A percentile compares a stretch with the other conserved stretches of the same genome.
Evolutionary conservation across 2,329 filamentous ascomycete genomes (phyloP).

Genomic region (Gaeumannomyces tritici): DNA sequence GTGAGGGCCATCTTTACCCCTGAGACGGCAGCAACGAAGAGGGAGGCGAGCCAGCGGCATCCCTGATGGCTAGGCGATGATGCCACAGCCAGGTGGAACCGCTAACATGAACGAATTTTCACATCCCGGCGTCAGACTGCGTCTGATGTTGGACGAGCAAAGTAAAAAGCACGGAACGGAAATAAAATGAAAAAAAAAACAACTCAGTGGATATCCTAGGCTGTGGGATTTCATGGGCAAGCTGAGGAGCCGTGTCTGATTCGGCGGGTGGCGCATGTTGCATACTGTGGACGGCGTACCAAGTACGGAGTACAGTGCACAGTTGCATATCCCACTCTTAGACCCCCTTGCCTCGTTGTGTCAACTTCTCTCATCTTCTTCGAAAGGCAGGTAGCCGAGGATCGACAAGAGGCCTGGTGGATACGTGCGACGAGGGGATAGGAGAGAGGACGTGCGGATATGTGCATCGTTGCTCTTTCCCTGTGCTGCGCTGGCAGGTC

Average conservation of each 20-base stretch:
- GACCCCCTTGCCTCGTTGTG: not conserved
- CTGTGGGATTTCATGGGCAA: not conserved
- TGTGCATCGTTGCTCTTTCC: not conserved
- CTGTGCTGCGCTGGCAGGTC: not conserved
- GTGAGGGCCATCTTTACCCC: not conserved
- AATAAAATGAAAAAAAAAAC: not conserved
- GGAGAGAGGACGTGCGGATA: too few species aligned
- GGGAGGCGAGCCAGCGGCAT: not conserved
- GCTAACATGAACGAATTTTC: constrained; percentile 4
- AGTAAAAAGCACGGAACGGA: not conserved
- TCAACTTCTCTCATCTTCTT: not conserved
- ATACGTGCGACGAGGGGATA: not conserved
- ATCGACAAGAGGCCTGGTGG: not conserved
- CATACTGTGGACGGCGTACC: not conserved
- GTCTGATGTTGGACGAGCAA: not conserved
- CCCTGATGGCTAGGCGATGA: not conserved
- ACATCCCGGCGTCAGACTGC: not conserved
- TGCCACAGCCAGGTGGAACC: not conserved
- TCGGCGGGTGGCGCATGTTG: not conserved
- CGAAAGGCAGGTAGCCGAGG: not conserved
- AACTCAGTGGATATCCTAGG: not conserved
- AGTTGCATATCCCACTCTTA: not conserved
- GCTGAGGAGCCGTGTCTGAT: not conserved
- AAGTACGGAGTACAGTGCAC: not conserved
- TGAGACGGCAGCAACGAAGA: not conserved